A percentile compares a stretch with the other conserved stretches of the same genome.
These are phyloP conservation scores for Leishmania amazonensis DNA, from an alignment of 208 protist species.

Conservation along the genomic window DNA sequence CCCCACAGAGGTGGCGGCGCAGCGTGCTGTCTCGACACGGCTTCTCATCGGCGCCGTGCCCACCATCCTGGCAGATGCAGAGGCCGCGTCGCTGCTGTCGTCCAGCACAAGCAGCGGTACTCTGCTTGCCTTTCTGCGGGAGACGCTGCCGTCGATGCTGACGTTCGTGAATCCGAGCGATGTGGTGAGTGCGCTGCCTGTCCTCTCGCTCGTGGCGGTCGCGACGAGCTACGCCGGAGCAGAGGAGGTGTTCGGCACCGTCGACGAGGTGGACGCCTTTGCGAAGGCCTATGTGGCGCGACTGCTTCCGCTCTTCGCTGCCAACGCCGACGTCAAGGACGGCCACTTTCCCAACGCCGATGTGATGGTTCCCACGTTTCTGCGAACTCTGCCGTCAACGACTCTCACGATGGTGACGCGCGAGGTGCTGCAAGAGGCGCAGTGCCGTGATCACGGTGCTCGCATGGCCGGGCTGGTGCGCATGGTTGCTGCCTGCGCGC, in stretches of 20 bases:
- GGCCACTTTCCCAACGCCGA: neutral
- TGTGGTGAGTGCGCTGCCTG: slow-evolving; percentile 4
- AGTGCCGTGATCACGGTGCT: slow-evolving; percentile 30
- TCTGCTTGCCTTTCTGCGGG: slow-evolving; percentile 35
- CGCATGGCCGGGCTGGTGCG: slow-evolving; percentile 36
- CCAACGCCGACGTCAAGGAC: slow-evolving; percentile 10
- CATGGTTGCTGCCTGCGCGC: slow-evolving; percentile 34
- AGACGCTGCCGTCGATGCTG: slow-evolving; percentile 27
- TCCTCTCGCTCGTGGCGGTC: slow-evolving; percentile 24
- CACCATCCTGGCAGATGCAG: slow-evolving; percentile 17
- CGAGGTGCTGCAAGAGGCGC: slow-evolving; percentile 20
- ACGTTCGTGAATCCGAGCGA: slow-evolving; percentile 43
- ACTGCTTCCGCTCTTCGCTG: slow-evolving; percentile 20
- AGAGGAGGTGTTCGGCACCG: neutral
- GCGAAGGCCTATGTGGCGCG: slow-evolving; percentile 16
- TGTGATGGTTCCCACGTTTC: slow-evolving; percentile 11
- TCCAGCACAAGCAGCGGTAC: slow-evolving; percentile 23
- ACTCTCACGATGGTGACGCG: slow-evolving; percentile 14
- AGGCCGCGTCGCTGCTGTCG: slow-evolving; percentile 14
- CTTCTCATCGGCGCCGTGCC: slow-evolving; percentile 36
- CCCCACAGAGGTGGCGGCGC: slow-evolving; percentile 35
- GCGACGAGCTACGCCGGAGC: slow-evolving; percentile 19
- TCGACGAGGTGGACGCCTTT: slow-evolving; percentile 19
- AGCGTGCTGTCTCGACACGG: slow-evolving; percentile 28
- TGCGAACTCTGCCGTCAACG: slow-evolving; percentile 21